These are phyloP conservation scores for Salix dunnii DNA, from an alignment of 345 rosid genomes.

Conservation along the genomic window DNA sequence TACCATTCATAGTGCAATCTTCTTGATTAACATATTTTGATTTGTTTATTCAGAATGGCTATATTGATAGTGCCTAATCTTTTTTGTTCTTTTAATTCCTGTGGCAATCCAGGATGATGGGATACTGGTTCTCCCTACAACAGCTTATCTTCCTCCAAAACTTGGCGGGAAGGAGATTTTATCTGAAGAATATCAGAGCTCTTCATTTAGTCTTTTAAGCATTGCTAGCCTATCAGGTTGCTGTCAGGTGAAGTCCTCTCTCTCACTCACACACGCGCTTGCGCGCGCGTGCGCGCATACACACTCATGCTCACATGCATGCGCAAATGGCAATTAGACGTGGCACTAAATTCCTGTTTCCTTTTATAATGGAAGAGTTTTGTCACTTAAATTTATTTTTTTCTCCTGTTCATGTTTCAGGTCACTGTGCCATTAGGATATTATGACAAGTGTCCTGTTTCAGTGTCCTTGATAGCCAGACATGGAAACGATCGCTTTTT, in stretches of 20 bases:
- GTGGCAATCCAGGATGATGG: slow-evolving; percentile 74
- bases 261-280: neutral
- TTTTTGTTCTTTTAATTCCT: slow-evolving; percentile 1
- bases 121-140: slow-evolving; percentile 77
- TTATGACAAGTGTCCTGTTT: slow-evolving; percentile 67
- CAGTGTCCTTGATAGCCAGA: slow-evolving; percentile 77
- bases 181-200: slow-evolving; percentile 64
- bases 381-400: neutral
- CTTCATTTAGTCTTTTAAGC: slow-evolving; percentile 61
- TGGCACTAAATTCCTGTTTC: neutral
- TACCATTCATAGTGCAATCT: neutral
- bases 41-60: neutral
- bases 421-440: slow-evolving; percentile 70
- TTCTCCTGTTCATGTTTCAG: slow-evolving; percentile 36
- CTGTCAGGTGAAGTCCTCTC: slow-evolving; percentile 67
- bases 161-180: slow-evolving; percentile 69
- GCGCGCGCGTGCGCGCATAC: neutral
- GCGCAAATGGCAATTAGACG: neutral
- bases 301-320: neutral
- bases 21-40: neutral
- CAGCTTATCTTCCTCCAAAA: slow-evolving; percentile 75
- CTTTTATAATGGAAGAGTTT: neutral
- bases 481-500: slow-evolving; percentile 89
- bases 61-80: neutral
- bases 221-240: slow-evolving; percentile 93